A percentile compares a stretch with the other conserved stretches of the same genome.
phyloP scores from a whole-genome alignment of 1,139 yeast species.

The Hemisphaericaspora lyxosophila region DNA sequence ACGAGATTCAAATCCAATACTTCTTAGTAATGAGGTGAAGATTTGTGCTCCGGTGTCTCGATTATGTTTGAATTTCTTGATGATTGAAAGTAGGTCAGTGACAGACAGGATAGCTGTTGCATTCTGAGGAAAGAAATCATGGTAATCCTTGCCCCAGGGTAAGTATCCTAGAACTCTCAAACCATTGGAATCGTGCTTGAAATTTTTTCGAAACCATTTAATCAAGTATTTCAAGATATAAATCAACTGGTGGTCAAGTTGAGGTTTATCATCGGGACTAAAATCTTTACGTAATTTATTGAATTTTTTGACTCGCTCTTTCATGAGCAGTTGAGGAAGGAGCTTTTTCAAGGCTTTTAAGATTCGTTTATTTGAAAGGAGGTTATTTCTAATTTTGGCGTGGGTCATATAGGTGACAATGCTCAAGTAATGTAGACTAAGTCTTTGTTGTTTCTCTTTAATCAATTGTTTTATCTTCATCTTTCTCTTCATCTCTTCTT shows the following conservation, averaged over 20 bases:
- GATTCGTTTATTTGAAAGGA: slow-evolving; percentile 22
- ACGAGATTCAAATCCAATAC: slow-evolving; percentile 34
- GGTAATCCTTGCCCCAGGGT: slow-evolving; percentile 15
- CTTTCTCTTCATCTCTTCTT: slow-evolving; percentile 8
- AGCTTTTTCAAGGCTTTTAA: slow-evolving; percentile 25
- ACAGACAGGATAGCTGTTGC: slow-evolving; percentile 16
- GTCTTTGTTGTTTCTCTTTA: slow-evolving; percentile 13
- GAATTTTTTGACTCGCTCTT: slow-evolving; percentile 21
- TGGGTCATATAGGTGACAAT: slow-evolving; percentile 27
- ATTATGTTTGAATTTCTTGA: slow-evolving; percentile 32
- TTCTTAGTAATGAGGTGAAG: slow-evolving; percentile 32
- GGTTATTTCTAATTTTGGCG: slow-evolving; percentile 24
- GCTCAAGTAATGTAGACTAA: slow-evolving; percentile 26
- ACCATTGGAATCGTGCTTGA: slow-evolving; percentile 34
- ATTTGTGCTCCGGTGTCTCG: slow-evolving; percentile 40
- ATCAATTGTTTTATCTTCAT: slow-evolving; percentile 11
- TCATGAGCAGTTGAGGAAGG: slow-evolving; percentile 25
- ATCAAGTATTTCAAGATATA: slow-evolving; percentile 35
- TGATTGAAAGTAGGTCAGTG: slow-evolving; percentile 17
- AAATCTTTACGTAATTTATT: slow-evolving; percentile 11
- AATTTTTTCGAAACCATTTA: slow-evolving; percentile 41
- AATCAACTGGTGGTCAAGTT: slow-evolving; percentile 25
- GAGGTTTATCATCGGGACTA: slow-evolving; percentile 1
- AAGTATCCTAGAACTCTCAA: slow-evolving; percentile 34
- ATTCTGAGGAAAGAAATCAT: slow-evolving; percentile 22